These are phyloP conservation scores for Solanum etuberosum DNA, from an alignment of 257 asterid species.

Conservation along the genomic window DNA sequence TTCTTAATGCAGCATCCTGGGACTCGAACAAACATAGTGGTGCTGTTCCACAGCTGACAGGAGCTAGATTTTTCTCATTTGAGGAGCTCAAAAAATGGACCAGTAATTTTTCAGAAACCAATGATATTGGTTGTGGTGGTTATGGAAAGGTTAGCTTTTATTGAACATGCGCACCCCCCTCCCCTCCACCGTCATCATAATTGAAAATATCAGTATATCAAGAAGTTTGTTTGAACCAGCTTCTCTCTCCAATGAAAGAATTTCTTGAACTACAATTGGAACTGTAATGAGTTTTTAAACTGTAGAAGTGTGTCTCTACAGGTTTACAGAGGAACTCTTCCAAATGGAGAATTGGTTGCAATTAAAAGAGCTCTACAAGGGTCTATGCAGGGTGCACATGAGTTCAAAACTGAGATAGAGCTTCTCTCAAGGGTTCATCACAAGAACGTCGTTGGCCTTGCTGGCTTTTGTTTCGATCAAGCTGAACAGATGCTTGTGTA, in stretches of 20 bases:
- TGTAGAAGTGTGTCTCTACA: constrained; percentile 1
- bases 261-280: neutral
- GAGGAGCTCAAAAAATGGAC: constrained; percentile 74
- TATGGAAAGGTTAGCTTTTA: constrained; percentile 65
- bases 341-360: constrained; percentile 56
- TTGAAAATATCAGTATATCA: neutral
- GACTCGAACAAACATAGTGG: constrained; percentile 48
- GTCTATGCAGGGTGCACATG: constrained; percentile 60
- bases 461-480: constrained; percentile 79
- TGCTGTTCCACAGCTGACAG: constrained; percentile 70
- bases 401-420: constrained; percentile 95
- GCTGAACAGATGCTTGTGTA: constrained; percentile 78
- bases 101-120: constrained; percentile 54
- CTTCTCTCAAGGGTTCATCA: constrained; percentile 97
- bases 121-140: constrained; percentile 73
- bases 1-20: constrained; percentile 64
- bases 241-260: neutral
- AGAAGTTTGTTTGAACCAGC: neutral
- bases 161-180: neutral
- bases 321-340: constrained; percentile 78
- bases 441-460: constrained; percentile 61
- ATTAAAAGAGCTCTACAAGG: constrained; percentile 74
- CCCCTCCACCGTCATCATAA: neutral
- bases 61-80: constrained; percentile 57
- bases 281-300: neutral